phyloP scores from a whole-genome alignment of 2,329 filamentous ascomycete genomes.

The Exophiala calicioides region DNA sequence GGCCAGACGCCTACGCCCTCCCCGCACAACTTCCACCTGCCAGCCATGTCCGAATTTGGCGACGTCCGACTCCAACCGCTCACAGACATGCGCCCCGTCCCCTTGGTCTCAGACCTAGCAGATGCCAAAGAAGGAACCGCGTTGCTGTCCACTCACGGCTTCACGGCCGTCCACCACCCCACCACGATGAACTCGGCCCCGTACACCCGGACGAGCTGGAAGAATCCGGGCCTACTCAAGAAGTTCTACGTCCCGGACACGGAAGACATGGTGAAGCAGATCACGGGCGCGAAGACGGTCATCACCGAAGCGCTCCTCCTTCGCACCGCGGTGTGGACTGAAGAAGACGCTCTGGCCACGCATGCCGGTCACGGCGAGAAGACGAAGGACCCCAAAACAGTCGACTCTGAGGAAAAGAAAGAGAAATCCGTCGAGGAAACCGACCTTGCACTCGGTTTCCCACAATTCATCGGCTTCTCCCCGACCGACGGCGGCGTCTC shows the following conservation, averaged over 20 bases:
- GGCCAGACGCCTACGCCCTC: slow-evolving; percentile 22
- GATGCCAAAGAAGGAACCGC: slow-evolving; percentile 17
- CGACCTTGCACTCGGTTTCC: slow-evolving; percentile 26
- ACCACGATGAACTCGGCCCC: slow-evolving; percentile 30
- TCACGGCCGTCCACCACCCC: slow-evolving; percentile 24
- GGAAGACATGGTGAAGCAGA: slow-evolving; percentile 31
- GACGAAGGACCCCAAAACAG: not conserved
- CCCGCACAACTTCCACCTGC: slow-evolving; percentile 28
- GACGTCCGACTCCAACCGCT: slow-evolving; percentile 25
- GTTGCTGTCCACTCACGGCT: slow-evolving; percentile 22
- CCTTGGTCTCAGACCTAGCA: slow-evolving; percentile 16
- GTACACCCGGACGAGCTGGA: slow-evolving; percentile 28
- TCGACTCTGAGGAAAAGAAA: too few species aligned
- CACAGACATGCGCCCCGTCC: slow-evolving; percentile 27
- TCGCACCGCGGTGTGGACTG: slow-evolving; percentile 29
- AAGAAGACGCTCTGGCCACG: slow-evolving; percentile 31
- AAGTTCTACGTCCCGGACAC: slow-evolving; percentile 33
- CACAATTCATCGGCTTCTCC: slow-evolving; percentile 33
- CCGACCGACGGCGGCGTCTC: slow-evolving; percentile 25
- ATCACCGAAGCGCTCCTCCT: slow-evolving; percentile 33
- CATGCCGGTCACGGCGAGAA: slow-evolving; percentile 25
- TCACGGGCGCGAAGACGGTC: slow-evolving; percentile 34
- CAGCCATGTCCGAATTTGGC: slow-evolving; percentile 26
- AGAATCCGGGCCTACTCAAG: slow-evolving; percentile 30
- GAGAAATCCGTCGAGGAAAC: slow-evolving; percentile 21